Conservation (phyloP, 495 filamentous ascomycete genomes). For the Polyplosphaeria fusca region DNA sequence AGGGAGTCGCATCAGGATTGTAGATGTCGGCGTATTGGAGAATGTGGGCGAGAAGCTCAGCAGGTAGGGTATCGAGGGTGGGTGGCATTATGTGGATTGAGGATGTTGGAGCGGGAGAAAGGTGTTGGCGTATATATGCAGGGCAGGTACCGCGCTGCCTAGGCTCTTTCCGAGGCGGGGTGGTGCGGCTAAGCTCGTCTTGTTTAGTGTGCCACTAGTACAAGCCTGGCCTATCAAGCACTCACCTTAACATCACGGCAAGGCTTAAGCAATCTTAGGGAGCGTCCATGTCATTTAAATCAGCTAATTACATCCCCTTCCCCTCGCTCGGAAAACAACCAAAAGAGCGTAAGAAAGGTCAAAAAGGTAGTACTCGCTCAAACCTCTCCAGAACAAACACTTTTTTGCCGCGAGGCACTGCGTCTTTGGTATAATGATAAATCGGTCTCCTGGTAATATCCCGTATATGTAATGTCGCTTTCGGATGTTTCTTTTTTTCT, state of each 20-base stretch:
- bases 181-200: too few relatives aligned
- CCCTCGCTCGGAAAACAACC: neutral
- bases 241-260: neutral
- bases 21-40: too few relatives aligned
- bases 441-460: slow-evolving; percentile 13
- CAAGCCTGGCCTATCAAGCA: neutral
- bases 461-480: slow-evolving; percentile 1
- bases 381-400: neutral
- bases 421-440: slow-evolving; percentile 25
- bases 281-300: neutral
- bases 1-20: too few relatives aligned
- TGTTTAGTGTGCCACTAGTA: too few relatives aligned
- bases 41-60: too few relatives aligned
- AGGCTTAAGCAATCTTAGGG: neutral
- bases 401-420: slow-evolving; percentile 32
- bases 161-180: too few relatives aligned
- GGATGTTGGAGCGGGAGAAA: too few relatives aligned
- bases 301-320: neutral
- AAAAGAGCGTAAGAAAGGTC: neutral
- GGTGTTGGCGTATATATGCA: too few relatives aligned
- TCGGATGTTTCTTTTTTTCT: neutral
- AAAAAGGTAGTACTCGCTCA: neutral
- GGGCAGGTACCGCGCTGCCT: too few relatives aligned
- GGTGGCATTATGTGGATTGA: too few relatives aligned
- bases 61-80: too few relatives aligned